phyloP scores from a whole-genome alignment of 2,329 filamentous ascomycete species.

The Emmonsiellopsis sp. region DNA sequence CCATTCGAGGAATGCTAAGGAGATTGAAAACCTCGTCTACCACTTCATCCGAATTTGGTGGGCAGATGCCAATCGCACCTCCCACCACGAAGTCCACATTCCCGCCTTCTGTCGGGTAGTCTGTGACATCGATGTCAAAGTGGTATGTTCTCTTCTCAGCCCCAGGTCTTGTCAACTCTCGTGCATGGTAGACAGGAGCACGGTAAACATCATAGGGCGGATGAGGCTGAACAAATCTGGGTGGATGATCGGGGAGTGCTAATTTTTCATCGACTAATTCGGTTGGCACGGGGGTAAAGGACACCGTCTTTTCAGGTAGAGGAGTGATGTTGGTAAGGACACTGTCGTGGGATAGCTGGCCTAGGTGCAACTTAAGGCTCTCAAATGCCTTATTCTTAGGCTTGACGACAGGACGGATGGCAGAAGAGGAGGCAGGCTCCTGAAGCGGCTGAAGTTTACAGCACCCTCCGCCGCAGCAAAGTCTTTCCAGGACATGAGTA shows the following conservation, averaged over 20 bases:
- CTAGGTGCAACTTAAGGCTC: slow-evolving; percentile 67
- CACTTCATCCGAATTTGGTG: slow-evolving; percentile 66
- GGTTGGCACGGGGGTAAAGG: slow-evolving; percentile 41
- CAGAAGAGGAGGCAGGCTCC: slow-evolving; percentile 27
- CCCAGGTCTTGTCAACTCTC: slow-evolving; percentile 76
- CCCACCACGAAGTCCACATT: slow-evolving; percentile 90
- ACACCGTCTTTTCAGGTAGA: slow-evolving; percentile 66
- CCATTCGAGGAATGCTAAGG: slow-evolving; percentile 68
- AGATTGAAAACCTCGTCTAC: slow-evolving; percentile 80
- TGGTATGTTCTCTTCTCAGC: slow-evolving; percentile 97
- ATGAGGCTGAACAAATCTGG: slow-evolving; percentile 85
- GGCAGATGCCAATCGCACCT: slow-evolving; percentile 86
- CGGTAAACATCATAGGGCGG: slow-evolving; percentile 87
- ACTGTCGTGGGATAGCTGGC: slow-evolving; percentile 60
- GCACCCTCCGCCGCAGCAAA: slow-evolving; percentile 57
- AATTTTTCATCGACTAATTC: slow-evolving; percentile 23
- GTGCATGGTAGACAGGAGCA: slow-evolving; percentile 72
- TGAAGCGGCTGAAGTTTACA: slow-evolving; percentile 50
- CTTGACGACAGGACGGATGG: slow-evolving; percentile 40
- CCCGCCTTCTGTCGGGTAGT: slow-evolving; percentile 76
- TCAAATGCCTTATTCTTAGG: slow-evolving; percentile 81
- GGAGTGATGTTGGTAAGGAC: slow-evolving; percentile 61
- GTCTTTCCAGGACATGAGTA: slow-evolving; percentile 52
- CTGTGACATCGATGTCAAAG: slow-evolving; percentile 92
- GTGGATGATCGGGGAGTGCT: slow-evolving; percentile 54